Evolutionary conservation across 2,329 filamentous ascomycete genomes (phyloP).

Genomic region (Aspergillus pseudonomiae): DNA sequence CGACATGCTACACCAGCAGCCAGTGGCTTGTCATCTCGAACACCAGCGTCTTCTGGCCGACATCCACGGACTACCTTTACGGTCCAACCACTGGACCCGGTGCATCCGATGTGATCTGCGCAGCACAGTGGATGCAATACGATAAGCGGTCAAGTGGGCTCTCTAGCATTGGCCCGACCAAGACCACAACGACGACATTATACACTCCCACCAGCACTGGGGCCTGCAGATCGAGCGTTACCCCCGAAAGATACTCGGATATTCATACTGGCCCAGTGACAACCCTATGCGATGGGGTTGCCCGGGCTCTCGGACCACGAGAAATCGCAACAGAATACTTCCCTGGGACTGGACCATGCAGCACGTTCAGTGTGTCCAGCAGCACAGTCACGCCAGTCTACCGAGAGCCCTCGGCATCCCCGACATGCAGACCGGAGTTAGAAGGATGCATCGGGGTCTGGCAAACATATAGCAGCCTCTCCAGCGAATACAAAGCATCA

Average conservation of each 20-base stretch:
- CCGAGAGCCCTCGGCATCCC: constrained; percentile 9
- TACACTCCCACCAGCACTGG: constrained; percentile 23
- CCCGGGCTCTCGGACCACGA: constrained; percentile 24
- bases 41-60: constrained; percentile 29
- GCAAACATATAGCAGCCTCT: constrained; percentile 21
- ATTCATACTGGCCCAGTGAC: constrained; percentile 25
- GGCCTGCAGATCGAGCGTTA: constrained; percentile 19
- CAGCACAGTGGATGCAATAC: constrained; percentile 24
- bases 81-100: constrained; percentile 25
- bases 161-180: constrained; percentile 19
- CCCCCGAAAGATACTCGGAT: constrained; percentile 15
- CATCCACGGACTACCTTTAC: constrained; percentile 27
- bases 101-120: constrained; percentile 23
- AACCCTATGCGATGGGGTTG: constrained; percentile 25
- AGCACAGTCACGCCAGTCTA: constrained; percentile 12
- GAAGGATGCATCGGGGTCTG: constrained; percentile 26
- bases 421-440: constrained; percentile 18
- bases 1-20: constrained; percentile 17
- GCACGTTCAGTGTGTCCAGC: constrained; percentile 5
- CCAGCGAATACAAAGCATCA: constrained; percentile 13
- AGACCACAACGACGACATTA: constrained; percentile 11
- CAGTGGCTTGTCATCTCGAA: constrained; percentile 35
- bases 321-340: constrained; percentile 22
- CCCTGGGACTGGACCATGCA: constrained; percentile 24
- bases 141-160: constrained; percentile 17